Base-by-base conservation (phyloP, 768 basidiomycete genomes). In the Lentinula edodes region DNA sequence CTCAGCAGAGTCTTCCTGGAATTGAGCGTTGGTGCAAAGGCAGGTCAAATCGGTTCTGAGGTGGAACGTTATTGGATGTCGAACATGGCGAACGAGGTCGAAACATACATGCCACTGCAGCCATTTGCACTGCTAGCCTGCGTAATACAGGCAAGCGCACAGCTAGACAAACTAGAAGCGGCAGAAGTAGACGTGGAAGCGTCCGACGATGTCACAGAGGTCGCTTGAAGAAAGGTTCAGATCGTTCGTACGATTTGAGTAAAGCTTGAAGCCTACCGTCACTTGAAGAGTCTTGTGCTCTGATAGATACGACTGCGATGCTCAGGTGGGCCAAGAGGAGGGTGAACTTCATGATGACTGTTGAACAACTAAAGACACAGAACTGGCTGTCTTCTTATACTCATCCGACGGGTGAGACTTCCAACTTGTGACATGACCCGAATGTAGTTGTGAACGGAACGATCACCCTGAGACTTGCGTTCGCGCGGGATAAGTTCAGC, bases 11-110 rank as follows among this genome's bases (percentile, higher is more conserved):
- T 45, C 38, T 34, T 48, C 38, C 48, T 59, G 58, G 45, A 50
- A 46, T 59, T 59, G 55, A 34, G 55, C 39, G 23, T 56, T 56
- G 38, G 55, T 45, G 41, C 55, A 56, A 28, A 56, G 55, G 15
- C 55, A 56, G 7, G 23, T 12, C 20, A 56, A 16, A 7, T 56
- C 55, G 8, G 55, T 56, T 41, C 55, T 56, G 12, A 8, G 7
- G 12, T 18, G 18, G 20, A 8, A 16, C 3, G 5, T 23, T 28
- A 18, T 28, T 41, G 18, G 2, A n/a, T 6, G 1, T 32, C 3
- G 16, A 41, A 32, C 12, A 16, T 23, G n/a, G n/a, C 3, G 16
- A 28, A 39, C 28, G 28, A 28, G 28, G 28, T 18, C 5, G 23
- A 2, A 15, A 28, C 55, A 15, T 56, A 56, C 55, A 20, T 20